Evolutionary conservation across 306 rosid genomes (phyloP).

Genomic region (Hippophae rhamnoides): DNA sequence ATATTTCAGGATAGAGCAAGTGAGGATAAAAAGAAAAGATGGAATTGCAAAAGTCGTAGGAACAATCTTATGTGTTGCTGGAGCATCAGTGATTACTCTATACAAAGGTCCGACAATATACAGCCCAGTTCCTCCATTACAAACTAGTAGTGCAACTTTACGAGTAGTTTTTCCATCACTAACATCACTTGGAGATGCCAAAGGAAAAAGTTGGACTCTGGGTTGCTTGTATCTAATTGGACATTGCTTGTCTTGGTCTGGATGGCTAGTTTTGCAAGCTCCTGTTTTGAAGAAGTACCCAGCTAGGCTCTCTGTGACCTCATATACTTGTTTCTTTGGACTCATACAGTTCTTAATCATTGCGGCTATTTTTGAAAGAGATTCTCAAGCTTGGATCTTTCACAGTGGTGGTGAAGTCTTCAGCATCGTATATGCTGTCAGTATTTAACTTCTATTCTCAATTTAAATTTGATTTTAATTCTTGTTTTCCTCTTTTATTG

Average conservation of each 20-base stretch:
- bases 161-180: no score
- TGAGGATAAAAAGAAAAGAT: slow-evolving; percentile 43
- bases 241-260: slow-evolving; percentile 71
- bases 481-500: neutral
- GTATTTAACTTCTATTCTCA: neutral
- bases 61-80: slow-evolving; percentile 62
- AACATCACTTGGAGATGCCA: neutral
- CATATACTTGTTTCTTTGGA: slow-evolving; percentile 62
- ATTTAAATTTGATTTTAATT: neutral
- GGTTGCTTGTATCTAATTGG: slow-evolving; percentile 62
- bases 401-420: slow-evolving; percentile 43
- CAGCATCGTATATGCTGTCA: slow-evolving; percentile 59
- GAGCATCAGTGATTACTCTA: slow-evolving; percentile 59
- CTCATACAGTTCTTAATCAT: slow-evolving; percentile 64
- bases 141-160: slow-evolving; percentile 20
- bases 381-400: slow-evolving; percentile 51
- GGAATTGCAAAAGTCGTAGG: slow-evolving; percentile 64
- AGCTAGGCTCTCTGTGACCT: slow-evolving; percentile 49
- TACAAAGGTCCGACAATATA: slow-evolving; percentile 71
- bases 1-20: slow-evolving; percentile 41
- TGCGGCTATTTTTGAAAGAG: slow-evolving; percentile 49
- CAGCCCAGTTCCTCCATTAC: slow-evolving; percentile 23
- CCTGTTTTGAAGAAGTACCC: slow-evolving; percentile 57
- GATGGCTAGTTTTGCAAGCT: slow-evolving; percentile 70
- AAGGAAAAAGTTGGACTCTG: slow-evolving; percentile 43